Base-by-base conservation (phyloP, 192 early-diverging fungal species). In the Coemansia interrupta region DNA sequence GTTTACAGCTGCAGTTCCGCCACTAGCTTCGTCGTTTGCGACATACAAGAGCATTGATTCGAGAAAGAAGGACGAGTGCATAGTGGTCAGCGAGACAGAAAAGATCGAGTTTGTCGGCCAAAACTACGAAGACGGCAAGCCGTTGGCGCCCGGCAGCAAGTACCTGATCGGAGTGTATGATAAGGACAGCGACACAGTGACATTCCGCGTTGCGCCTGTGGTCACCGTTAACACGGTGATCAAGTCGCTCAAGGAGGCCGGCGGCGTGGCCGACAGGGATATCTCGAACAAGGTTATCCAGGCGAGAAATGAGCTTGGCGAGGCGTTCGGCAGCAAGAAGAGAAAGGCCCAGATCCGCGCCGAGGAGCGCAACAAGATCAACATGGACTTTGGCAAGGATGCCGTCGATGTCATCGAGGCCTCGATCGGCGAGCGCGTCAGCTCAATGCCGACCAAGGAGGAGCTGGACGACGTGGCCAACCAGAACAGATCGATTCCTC, bases 241-340 rank as follows among this genome's bases (percentile, higher is more conserved):
- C 36, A 93, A 93, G 68, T 79, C 87, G 22, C 71, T 88, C 6
- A 89, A 85, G 65, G 68, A 58, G 19, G 64, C 76, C 19, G 58
- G 63, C 20, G 80, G 74, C 23, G 75, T 86, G 46, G 68, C 63
- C 10, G 83, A 80, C 11, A 46, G 63, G 14, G 53, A 61, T 45
- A 60, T 43, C 38, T 55, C 57, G 28, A 38, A 64, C n/a, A 74
- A 84, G 77, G 82, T 83, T 24, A 28, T 80, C 50, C 59, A 71
- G 47, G 90, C 90, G 15, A 81, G 91, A 51, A 90, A 87, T 61
- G 79, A 83, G 50, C 80, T 98, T 48, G 95, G 95, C 58, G 84
- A 93, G 66, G 85, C 89, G 15, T 98, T 98, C 68, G 96, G 96
- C 63, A 93, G 89, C 54, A 90, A 92, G 80, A 95, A 95, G 81